These are phyloP conservation scores for Malus orientalis DNA, from an alignment of 306 rosid genomes.

Conservation along the genomic window DNA sequence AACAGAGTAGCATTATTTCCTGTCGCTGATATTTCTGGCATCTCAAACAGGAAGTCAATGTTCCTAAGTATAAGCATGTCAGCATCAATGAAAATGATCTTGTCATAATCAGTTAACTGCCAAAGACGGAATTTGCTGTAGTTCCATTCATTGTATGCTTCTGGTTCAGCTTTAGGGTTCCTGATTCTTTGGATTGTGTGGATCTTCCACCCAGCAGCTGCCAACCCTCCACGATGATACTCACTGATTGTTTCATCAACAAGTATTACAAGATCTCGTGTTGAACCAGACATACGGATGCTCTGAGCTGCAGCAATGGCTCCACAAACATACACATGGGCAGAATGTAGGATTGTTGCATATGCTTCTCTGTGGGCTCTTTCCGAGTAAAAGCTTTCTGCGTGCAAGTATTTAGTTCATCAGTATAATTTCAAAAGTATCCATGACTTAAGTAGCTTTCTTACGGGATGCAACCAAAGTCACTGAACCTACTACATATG, in stretches of 20 bases:
- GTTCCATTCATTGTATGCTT: slow-evolving; percentile 96
- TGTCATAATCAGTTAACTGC: slow-evolving; percentile 92
- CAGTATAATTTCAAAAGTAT: background rate
- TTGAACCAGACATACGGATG: slow-evolving; percentile 83
- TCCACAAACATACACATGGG: slow-evolving; percentile 87
- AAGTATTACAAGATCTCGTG: slow-evolving; percentile 79
- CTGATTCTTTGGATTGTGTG: slow-evolving; percentile 76
- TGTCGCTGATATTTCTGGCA: slow-evolving; percentile 89
- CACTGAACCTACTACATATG: background rate
- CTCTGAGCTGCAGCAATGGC: slow-evolving; percentile 96
- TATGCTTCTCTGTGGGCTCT: slow-evolving; percentile 58
- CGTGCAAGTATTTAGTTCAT: background rate
- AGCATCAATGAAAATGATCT: slow-evolving; percentile 90
- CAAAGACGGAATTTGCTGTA: slow-evolving; percentile 93
- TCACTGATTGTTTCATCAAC: slow-evolving; percentile 78
- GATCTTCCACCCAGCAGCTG: slow-evolving; percentile 93
- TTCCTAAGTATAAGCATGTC: slow-evolving; percentile 75
- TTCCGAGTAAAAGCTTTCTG: background rate
- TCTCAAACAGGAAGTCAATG: slow-evolving; percentile 71
- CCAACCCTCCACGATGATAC: slow-evolving; percentile 82
- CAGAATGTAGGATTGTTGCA: slow-evolving; percentile 94
- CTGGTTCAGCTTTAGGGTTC: slow-evolving; percentile 92
- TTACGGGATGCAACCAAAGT: background rate
- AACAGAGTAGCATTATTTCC: slow-evolving; percentile 90
- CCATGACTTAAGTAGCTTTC: background rate